Percentiles rank a stretch among this genome's conserved stretches.
Evolutionary conservation across 352 stramenopile species (phyloP).

Genomic region (Globisporangium spinosum): DNA sequence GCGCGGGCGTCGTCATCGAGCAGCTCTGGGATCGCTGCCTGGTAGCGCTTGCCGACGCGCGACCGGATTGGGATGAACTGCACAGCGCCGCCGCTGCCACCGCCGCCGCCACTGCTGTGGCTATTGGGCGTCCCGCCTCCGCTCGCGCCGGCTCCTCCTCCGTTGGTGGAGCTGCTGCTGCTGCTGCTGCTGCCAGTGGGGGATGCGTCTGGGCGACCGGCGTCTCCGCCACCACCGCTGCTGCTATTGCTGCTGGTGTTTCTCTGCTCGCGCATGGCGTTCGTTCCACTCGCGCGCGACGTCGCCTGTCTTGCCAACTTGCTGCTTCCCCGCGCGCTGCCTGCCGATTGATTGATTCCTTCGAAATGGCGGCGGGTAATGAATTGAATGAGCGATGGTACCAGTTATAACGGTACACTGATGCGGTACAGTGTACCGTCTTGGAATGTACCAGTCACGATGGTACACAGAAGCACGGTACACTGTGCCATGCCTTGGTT

Average conservation of each 20-base stretch:
- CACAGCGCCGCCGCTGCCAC: neutral
- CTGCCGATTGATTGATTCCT: conserved; percentile 11
- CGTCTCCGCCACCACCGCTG: neutral
- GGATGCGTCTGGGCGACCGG: neutral
- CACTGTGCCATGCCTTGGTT: conserved; percentile 5
- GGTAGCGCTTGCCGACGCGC: conserved; percentile 76
- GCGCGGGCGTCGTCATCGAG: conserved; percentile 22
- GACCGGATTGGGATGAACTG: conserved; percentile 76
- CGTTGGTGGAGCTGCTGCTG: conserved; percentile 7
- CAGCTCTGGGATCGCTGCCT: conserved; percentile 66
- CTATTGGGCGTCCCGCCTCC: conserved; percentile 7
- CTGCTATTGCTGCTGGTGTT: neutral
- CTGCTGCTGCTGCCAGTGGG: conserved; percentile 16
- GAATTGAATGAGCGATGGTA: neutral
- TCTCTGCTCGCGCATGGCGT: conserved; percentile 17
- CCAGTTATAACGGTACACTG: neutral
- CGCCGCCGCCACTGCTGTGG: conserved; percentile 2
- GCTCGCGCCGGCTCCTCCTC: neutral
- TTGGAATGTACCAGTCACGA: neutral
- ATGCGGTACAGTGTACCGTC: neutral
- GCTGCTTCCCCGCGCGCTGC: neutral
- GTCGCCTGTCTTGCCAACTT: neutral
- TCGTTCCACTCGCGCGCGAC: conserved; percentile 1
- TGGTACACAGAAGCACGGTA: neutral
- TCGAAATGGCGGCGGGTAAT: conserved; percentile 11